Evolutionary conservation across 306 rosid genomes (phyloP).

Genomic region (Mimosa bimucronata): DNA sequence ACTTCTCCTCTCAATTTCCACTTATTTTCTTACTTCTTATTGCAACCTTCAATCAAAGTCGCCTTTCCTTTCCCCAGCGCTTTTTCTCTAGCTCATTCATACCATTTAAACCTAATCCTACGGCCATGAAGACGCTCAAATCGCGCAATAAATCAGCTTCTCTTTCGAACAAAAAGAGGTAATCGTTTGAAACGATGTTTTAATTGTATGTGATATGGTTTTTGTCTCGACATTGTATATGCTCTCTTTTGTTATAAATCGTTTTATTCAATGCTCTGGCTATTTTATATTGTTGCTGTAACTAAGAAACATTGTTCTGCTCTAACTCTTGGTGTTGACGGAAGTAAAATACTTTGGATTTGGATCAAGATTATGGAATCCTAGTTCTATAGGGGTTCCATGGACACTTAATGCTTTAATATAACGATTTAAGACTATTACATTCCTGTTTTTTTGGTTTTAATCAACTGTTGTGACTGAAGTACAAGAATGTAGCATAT

Average conservation of each 20-base stretch:
- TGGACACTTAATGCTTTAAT: neutral
- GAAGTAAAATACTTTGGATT: neutral
- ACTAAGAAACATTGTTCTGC: neutral
- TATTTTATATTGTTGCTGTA: neutral
- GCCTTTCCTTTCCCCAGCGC: too few relatives aligned
- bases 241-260: too few relatives aligned
- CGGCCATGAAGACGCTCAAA: slow-evolving; percentile 4
- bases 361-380: neutral
- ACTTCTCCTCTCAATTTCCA: too few relatives aligned
- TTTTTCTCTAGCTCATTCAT: neutral
- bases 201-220: too few relatives aligned
- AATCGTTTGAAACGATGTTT: neutral
- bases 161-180: slow-evolving; percentile 22
- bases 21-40: too few relatives aligned
- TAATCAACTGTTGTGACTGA: slow-evolving; percentile 9
- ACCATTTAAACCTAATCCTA: neutral
- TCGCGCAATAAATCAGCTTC: neutral
- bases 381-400: neutral
- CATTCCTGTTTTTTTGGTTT: neutral
- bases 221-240: too few relatives aligned
- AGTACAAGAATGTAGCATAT: slow-evolving; percentile 15
- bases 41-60: too few relatives aligned
- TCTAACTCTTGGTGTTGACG: neutral
- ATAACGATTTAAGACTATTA: too few relatives aligned
- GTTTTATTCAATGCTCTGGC: neutral